These are phyloP conservation scores for Boehmeria nivea DNA, from an alignment of 306 rosid genomes.

Conservation along the genomic window DNA sequence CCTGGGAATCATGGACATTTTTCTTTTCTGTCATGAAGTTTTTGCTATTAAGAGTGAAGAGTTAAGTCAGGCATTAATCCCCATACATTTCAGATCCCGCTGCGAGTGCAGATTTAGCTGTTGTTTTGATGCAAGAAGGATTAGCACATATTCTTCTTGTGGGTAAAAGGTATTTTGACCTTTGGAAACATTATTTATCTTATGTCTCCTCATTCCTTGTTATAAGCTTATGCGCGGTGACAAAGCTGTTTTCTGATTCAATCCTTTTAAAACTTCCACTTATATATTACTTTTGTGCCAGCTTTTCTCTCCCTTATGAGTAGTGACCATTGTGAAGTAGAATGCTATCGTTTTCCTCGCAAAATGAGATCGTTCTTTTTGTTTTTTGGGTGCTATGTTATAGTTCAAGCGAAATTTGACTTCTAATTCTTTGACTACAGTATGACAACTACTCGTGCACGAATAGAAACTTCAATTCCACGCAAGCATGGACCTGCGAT, in stretches of 20 bases:
- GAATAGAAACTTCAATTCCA: constrained; percentile 93
- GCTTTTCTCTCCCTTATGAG: neutral
- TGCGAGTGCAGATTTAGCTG: constrained; percentile 97
- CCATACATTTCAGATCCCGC: constrained; percentile 64
- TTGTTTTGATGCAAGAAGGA: constrained; percentile 99
- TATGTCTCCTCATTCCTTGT: neutral
- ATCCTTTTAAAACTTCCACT: neutral
- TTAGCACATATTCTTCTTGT: constrained; percentile 83
- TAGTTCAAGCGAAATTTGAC: constrained; percentile 2
- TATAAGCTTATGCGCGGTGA: neutral
- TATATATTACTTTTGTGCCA: neutral
- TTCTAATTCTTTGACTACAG: constrained; percentile 35
- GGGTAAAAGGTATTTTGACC: constrained; percentile 67
- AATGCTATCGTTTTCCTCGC: no score
- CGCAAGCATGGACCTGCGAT: constrained; percentile 95
- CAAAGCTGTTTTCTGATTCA: neutral
- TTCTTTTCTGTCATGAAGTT: neutral
- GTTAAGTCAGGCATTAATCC: constrained; percentile 10
- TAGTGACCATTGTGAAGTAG: no score
- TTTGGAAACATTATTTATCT: constrained; percentile 5
- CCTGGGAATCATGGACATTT: neutral
- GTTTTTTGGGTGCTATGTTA: no score
- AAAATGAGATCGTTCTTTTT: no score
- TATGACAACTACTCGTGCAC: constrained; percentile 78
- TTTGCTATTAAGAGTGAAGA: neutral